Base-by-base conservation (phyloP, 345 rosid genomes). In the Toxicodendron radicans region DNA sequence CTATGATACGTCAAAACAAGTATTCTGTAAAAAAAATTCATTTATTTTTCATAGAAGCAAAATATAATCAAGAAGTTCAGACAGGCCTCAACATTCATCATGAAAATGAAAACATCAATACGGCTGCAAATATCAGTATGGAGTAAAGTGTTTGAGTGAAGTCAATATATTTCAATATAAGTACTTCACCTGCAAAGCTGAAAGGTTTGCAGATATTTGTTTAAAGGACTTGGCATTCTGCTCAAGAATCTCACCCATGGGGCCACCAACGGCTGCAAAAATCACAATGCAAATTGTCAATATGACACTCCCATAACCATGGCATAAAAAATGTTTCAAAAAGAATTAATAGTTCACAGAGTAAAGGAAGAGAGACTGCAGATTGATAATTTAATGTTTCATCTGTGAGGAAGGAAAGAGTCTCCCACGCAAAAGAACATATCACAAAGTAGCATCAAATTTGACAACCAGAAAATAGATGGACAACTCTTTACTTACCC, bases 141-240 rank as follows among this genome's bases (percentile, higher is more conserved):
- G 38, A 5, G 10, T 38, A 38, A 38, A 38, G 9, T 38, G 9
- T 38, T 38, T 5, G 43, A 24, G 62, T 75, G 67, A 74, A 68
- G 32, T 21, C 52, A 35, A 9, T 13, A 76, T 56, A 53, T 23
- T 49, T 21, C 33, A 67, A 76, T 58, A 62, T 10, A 45, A 41
- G 58, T 58, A 38, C 49, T 76, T 86, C 69, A 91, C 98, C 85
- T 78, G 77, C 64, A 76, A 79, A 38, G 83, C 45, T 61, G 83
- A 72, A 63, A 89, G 70, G 83, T 94, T 93, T 53, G 83, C 76
- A 68, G 83, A 79, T 71, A 94, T 89, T 74, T 84, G 88, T 60
- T 41, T 67, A 14, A 92, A 75, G 56, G 78, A 76, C 61, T 81
- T 84, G 38, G 74, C 72, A 81, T 94, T 94, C 78, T 87, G 86